Evolutionary conservation across 1,139 yeast genomes (phyloP), one percentile per base, ranked within the genome.

Genomic region (Scheffersomyces quercinus): DNA sequence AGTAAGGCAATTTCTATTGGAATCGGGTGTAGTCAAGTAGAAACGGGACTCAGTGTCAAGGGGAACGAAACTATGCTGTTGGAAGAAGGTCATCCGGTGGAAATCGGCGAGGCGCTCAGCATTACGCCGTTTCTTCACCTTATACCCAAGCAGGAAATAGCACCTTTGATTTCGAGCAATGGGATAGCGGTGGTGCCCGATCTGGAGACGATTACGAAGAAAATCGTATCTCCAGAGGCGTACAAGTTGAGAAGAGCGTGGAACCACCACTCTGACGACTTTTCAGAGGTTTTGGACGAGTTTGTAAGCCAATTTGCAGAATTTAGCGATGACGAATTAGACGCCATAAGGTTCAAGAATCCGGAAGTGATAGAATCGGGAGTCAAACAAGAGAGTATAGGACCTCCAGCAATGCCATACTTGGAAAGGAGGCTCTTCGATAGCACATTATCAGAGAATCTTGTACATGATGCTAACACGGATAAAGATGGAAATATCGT

Each of bases 51-150:
- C 26, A 20, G 26, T 20, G 26, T 2, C 26, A 20, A 20, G 26
- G 7, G 26, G 26, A 20, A 20, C 26, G n/a, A 7, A 31, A 14
- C 10, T 3, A 31, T 13, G 20, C 16, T 31, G 35, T 15, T 31
- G 35, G 35, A 20, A 31, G 35, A 31, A 14, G 20, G 46, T 6
- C 47, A 47, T 36, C 64, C 62, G 3, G 37, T 44, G 11, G 55
- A 56, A 40, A 40, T 65, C 13, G 51, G 48, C 29, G 63, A 62
- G 40, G 64, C 64, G 13, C 50, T 65, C 36, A 50, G 62, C 13
- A 54, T 60, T 5, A 58, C 64, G 9, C 73, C 73, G 3, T 45
- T 68, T 12, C 45, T 57, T 13, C 68, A 64, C 43, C 50, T 67
- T 12, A 46, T 67, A 11, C 72, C 73, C 6, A 60, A 54, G 20